These are phyloP conservation scores for Cruciata laevipes DNA, from an alignment of 257 asterid species.

Conservation along the genomic window DNA sequence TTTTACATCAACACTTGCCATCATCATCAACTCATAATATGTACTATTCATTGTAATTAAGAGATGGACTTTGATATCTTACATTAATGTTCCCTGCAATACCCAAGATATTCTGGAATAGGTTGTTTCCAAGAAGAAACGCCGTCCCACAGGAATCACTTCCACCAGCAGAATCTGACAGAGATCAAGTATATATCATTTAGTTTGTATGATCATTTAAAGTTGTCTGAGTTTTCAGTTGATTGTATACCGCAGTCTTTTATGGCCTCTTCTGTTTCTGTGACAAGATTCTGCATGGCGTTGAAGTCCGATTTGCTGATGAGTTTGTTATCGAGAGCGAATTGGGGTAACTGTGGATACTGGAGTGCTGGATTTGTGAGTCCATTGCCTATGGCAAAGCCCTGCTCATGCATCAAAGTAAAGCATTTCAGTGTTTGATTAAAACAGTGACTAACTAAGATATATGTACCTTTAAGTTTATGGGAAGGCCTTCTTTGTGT, in stretches of 20 bases:
- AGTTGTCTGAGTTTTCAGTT: not conserved
- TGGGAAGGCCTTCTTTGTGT: not conserved
- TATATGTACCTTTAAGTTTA: conserved; percentile 17
- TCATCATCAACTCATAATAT: not conserved
- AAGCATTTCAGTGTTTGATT: not conserved
- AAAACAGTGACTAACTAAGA: not conserved
- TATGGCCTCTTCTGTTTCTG: conserved; percentile 31
- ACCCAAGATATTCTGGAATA: conserved; percentile 29
- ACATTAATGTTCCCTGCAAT: conserved; percentile 34
- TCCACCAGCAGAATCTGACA: conserved; percentile 31
- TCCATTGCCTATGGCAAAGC: conserved; percentile 63
- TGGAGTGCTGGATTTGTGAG: conserved; percentile 54
- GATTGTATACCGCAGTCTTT: conserved; percentile 36
- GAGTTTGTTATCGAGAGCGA: conserved; percentile 41
- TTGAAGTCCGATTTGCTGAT: conserved; percentile 33
- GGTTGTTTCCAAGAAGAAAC: conserved; percentile 19
- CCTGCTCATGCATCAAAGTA: conserved; percentile 22
- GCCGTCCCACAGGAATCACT: conserved; percentile 36
- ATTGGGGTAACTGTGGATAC: conserved; percentile 43
- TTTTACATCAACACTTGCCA: too few species aligned
- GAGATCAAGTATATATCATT: too few species aligned
- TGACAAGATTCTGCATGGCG: conserved; percentile 23
- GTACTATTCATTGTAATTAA: not conserved
- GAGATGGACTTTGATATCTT: conserved; percentile 12
- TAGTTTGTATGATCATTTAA: not conserved